These are phyloP conservation scores for Fraxinus platypoda DNA, from an alignment of 305 asterid species.

Conservation along the genomic window DNA sequence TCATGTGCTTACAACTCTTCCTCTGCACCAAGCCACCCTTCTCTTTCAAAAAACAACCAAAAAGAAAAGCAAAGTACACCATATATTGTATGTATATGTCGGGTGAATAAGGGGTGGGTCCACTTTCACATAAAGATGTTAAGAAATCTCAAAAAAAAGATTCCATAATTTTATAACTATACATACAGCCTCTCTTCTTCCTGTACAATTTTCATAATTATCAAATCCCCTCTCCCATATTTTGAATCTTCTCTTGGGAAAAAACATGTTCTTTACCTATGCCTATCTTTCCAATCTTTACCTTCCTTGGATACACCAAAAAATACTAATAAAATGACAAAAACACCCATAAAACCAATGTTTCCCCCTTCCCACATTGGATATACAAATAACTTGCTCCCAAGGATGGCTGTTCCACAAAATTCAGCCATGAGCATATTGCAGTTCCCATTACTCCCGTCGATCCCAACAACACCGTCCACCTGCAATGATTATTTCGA, in stretches of 20 bases:
- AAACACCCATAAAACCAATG: constrained; percentile 33
- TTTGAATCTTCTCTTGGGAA: constrained; percentile 43
- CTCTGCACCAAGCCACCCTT: constrained; percentile 31
- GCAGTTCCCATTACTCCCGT: neutral
- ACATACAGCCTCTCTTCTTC: constrained; percentile 23
- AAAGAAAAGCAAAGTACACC: constrained; percentile 37
- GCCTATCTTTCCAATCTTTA: constrained; percentile 51
- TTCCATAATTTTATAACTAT: constrained; percentile 29
- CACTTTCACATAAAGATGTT: constrained; percentile 21
- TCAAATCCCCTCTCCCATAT: constrained; percentile 34
- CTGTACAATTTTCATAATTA: constrained; percentile 60
- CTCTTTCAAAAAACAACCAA: constrained; percentile 39
- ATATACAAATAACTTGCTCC: constrained; percentile 44
- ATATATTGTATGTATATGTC: neutral
- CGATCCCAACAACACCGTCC: constrained; percentile 5
- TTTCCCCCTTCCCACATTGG: constrained; percentile 28
- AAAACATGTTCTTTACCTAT: constrained; percentile 50
- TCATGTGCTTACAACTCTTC: constrained; percentile 38
- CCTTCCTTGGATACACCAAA: constrained; percentile 40
- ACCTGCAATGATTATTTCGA: neutral
- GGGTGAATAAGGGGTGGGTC: neutral
- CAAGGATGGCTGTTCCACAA: constrained; percentile 56
- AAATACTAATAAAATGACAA: constrained; percentile 24
- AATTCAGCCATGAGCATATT: constrained; percentile 43
- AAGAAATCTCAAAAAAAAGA: constrained; percentile 25